Conservation (phyloP, 768 basidiomycete species). For the Podaxis sp. region DNA sequence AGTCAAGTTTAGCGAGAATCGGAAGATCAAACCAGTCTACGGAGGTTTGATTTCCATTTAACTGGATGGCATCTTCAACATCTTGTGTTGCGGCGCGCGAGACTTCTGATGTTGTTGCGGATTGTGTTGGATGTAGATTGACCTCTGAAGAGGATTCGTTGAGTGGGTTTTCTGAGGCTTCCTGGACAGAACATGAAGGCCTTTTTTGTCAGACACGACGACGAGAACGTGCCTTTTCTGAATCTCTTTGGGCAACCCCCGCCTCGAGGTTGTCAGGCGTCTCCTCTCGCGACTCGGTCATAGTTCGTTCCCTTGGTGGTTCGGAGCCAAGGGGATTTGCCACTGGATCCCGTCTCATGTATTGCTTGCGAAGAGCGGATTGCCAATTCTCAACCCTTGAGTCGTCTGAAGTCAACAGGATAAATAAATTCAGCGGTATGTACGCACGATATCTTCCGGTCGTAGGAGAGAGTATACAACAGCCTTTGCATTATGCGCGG, state of each 20-base stretch:
- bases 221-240: slow-evolving; percentile 8
- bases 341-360: slow-evolving; percentile 67
- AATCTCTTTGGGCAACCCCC: slow-evolving; percentile 4
- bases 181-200: slow-evolving; percentile 1
- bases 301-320: slow-evolving; percentile 27
- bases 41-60: slow-evolving; percentile 32
- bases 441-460: slow-evolving; percentile 76
- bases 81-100: slow-evolving; percentile 15
- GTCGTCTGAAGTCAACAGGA: slow-evolving; percentile 20
- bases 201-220: neutral
- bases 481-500: slow-evolving; percentile 76
- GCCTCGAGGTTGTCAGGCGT: slow-evolving; percentile 7
- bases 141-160: neutral
- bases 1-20: slow-evolving; percentile 72
- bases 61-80: neutral
- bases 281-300: slow-evolving; percentile 17
- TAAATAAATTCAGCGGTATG: slow-evolving; percentile 10
- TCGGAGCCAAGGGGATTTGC: slow-evolving; percentile 74
- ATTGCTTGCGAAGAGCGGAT: slow-evolving; percentile 72
- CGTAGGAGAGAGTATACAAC: slow-evolving; percentile 73
- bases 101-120: slow-evolving; percentile 2
- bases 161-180: slow-evolving; percentile 3
- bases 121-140: neutral
- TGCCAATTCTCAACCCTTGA: slow-evolving; percentile 77
- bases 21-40: slow-evolving; percentile 72